A percentile compares a stretch with the other conserved stretches of the same genome.
Conservation (phyloP, 257 asterid genomes). For the Solanum chmielewskii region DNA sequence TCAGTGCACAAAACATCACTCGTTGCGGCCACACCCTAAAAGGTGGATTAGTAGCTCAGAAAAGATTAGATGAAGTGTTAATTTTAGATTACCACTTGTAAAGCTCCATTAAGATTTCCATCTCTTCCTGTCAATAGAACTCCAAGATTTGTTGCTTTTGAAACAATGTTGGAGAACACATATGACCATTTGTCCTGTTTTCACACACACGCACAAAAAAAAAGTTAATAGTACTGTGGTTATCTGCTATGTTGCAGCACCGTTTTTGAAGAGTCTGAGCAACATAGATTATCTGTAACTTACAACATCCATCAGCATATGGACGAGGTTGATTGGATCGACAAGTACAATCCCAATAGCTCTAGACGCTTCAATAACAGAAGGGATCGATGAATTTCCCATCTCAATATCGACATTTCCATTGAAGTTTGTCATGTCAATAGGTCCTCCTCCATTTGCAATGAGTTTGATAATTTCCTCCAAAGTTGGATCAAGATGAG, state of each 20-base stretch:
- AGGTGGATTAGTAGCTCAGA: not conserved
- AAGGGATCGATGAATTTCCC: not conserved
- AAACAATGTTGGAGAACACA: constrained; percentile 34
- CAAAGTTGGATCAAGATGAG: constrained; percentile 25
- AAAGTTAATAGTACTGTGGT: not conserved
- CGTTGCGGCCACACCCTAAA: not conserved
- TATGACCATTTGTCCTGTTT: constrained; percentile 39
- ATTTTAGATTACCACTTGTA: constrained; percentile 35
- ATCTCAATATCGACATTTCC: not conserved
- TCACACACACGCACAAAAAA: not conserved
- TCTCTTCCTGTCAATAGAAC: constrained; percentile 6
- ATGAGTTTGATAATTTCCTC: constrained; percentile 35
- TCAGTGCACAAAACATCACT: not conserved
- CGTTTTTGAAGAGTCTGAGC: not conserved
- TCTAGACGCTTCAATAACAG: constrained; percentile 26
- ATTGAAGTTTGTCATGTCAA: constrained; percentile 16
- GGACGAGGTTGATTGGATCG: constrained; percentile 20
- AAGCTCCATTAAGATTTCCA: constrained; percentile 22
- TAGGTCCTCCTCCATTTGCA: constrained; percentile 5
- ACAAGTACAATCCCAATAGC: constrained; percentile 30
- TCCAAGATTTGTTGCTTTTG: constrained; percentile 33
- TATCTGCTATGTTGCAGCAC: not conserved
- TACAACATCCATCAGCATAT: constrained; percentile 47
- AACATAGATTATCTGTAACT: not conserved
- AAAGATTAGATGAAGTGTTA: not conserved